Evolutionary conservation across 2,329 filamentous ascomycete genomes (phyloP).

Genomic region (Tolypocladium album): DNA sequence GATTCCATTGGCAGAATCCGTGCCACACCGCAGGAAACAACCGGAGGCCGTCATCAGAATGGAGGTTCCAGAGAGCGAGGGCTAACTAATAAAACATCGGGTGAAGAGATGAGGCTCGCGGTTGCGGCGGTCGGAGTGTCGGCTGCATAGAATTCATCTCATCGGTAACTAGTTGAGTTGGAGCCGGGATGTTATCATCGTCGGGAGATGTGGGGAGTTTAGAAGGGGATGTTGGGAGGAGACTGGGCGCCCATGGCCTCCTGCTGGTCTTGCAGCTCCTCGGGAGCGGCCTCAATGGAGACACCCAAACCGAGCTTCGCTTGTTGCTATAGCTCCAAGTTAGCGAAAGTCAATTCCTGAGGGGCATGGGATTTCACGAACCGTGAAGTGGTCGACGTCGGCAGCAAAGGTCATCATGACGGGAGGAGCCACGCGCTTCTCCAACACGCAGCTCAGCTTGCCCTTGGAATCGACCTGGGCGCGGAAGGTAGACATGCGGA

Average conservation of each 20-base stretch:
- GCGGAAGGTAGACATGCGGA: constrained; percentile 88
- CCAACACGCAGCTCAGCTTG: constrained; percentile 82
- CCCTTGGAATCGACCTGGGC: constrained; percentile 93
- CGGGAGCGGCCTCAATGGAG: constrained; percentile 75
- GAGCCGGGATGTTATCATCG: constrained; percentile 8
- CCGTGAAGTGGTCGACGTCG: constrained; percentile 92
- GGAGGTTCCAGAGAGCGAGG: constrained; percentile 6
- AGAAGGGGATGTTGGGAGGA: constrained; percentile 54
- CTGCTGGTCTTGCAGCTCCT: constrained; percentile 81
- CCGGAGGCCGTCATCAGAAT: constrained; percentile 9
- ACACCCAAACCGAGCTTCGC: constrained; percentile 92
- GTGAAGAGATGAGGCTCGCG: constrained; percentile 9
- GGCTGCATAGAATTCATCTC: constrained; percentile 16
- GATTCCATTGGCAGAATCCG: constrained; percentile 1
- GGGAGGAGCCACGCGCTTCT: constrained; percentile 90
- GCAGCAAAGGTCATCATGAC: constrained; percentile 92
- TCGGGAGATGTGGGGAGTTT: constrained; percentile 19
- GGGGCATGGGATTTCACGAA: constrained; percentile 36
- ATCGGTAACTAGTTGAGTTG: constrained; percentile 11
- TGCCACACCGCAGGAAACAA: neutral
- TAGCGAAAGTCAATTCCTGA: constrained; percentile 15
- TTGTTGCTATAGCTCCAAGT: constrained; percentile 55
- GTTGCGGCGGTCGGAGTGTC: constrained; percentile 11
- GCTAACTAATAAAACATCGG: constrained; percentile 20
- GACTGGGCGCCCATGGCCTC: constrained; percentile 44